Base-by-base conservation (phyloP, 2,329 filamentous ascomycete genomes). In the Cercospora canescens region DNA sequence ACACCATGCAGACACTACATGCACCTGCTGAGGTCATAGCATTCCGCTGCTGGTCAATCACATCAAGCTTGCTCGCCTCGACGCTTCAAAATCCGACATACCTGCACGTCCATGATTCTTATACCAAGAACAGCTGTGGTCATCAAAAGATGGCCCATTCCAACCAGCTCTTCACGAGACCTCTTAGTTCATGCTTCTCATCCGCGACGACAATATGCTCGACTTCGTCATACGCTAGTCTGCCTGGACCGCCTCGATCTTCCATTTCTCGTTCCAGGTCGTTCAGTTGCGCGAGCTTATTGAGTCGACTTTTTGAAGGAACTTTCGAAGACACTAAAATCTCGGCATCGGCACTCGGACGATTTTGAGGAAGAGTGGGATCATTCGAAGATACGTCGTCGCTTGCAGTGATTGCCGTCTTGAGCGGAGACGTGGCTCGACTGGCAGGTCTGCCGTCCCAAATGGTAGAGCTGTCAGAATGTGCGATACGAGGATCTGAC, bases 141-240 rank as follows among this genome's bases (percentile, higher is more conserved):
- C 5, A 37, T 84, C 76, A 88, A 75, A 89, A 87, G 76, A 84
- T 83, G 73, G 86, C 86, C 84, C 88, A 84, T 69, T 97, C 94
- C 78, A 97, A 92, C 94, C 94, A 98, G 73, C 88, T 92, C 66
- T 92, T 92, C 55, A 97, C 83, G 78, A 97, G 94, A 71, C 92
- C 91, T 67, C 94, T 83, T 61, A 89, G 80, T 26, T 87, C 87
- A 70, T 89, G 86, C 69, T 64, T 68, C 54, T 88, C 85, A n/a
- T 84, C 83, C 71, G 88, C 87, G 81, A 68, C 64, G 5, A 95
- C 92, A 58, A 90, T 89, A 41, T 82, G 81, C 73, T 92, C 89
- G 78, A 98, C 96, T 78, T 98, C 95, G 1, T 86, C 84, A 70
- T 89, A 94, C 74, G 81, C 91, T 56, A 98, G 81, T 74, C 89